Base-by-base conservation (phyloP, 148 eudicot genomes). In the Silene uniflora region DNA sequence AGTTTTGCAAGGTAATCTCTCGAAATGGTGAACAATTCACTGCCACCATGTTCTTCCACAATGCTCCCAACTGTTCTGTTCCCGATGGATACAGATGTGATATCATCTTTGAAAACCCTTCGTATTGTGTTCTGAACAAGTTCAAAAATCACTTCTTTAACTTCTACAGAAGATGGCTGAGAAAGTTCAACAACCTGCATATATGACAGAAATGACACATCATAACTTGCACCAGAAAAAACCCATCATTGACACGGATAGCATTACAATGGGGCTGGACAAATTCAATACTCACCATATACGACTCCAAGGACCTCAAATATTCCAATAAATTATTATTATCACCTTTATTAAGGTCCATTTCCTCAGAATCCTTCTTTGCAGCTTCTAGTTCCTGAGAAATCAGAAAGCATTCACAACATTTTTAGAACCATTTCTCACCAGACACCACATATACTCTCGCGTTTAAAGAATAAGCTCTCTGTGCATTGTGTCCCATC, bases 1-100 rank as follows among this genome's bases (percentile, higher is more conserved):
- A 93, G 89, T 81, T 93, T 91, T 18, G 93, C 96, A 65, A 93
- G 88, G 77, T 91, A 89, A 82, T 93, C 98, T 74, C 96, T 75
- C n/a, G 96, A 84, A 74, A 90, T 86, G 69, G 89, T 84, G 67
- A 84, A 70, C 46, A 87, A 75, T 79, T 88, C 80, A 62, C 72
- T 75, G 73, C 71, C 81, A 42, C 72, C 79, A 55, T 73, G 86
- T 81, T 79, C 79, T 55, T 72, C 84, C 79, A 60, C 77, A n/a
- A 75, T 70, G 69, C 77, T 82, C 77, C 81, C 81, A 55, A 67
- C 67, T 62, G 83, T 74, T 27, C 74, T 79, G 73, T 82, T 88
- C 58, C 80, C 86, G 14, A 54, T 49, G 27, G 52, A 65, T 68
- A 80, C 83, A 69, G 82, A 65, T n/a, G 64, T 60, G 27, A 69